Evolutionary conservation across 2,329 filamentous ascomycete species (phyloP), one percentile per base, ranked within the genome.

Genomic region (Kalmusia sp.): DNA sequence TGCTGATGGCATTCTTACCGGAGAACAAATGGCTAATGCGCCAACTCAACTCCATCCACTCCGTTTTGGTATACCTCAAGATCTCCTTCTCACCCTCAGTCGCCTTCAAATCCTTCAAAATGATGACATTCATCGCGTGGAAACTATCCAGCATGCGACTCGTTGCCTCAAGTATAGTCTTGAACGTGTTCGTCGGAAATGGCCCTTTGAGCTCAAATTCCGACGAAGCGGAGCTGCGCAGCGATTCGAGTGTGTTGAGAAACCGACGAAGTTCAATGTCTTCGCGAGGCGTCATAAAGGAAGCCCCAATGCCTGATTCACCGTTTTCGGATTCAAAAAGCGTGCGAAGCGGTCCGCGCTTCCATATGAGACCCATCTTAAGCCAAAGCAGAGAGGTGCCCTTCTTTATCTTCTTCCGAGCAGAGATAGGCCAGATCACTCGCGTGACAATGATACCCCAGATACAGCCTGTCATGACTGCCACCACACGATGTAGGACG

Each of bases 301-400:
- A 85, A 2, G 52, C 40, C 9, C 48, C 4, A 55, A 49, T 17
- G 49, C 54, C 50, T 15, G 44, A 28, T 30, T 59, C 51, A 31
- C 41, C 51, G 7, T 50, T 79, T 65, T 61, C 66, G 57, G 56
- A 57, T 7, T 76, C 76, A 2, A 81, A 69, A 12, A 96, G 82
- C 6, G 88, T 85, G 4, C 90, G 88, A 21, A 99, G 79, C 0
- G 95, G 95, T 7, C 96, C 93, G 38, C 93, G 87, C 76, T 93
- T 96, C 95, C 95, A 99, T 60, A 98, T 93, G 28, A 99, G 82
- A 14, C 92, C 91, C 87, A 99, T 93, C 53, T 96, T 91, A 6
- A 99, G 82, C 84, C 95, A 98, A 11, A 99, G 80, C n/a, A 96
- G 81, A 24, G 91, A 91, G 9, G 97, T 82, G 1, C 93, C 93